These are phyloP conservation scores for Gossypium mustelinum DNA, from an alignment of 345 rosid species.

Conservation along the genomic window DNA sequence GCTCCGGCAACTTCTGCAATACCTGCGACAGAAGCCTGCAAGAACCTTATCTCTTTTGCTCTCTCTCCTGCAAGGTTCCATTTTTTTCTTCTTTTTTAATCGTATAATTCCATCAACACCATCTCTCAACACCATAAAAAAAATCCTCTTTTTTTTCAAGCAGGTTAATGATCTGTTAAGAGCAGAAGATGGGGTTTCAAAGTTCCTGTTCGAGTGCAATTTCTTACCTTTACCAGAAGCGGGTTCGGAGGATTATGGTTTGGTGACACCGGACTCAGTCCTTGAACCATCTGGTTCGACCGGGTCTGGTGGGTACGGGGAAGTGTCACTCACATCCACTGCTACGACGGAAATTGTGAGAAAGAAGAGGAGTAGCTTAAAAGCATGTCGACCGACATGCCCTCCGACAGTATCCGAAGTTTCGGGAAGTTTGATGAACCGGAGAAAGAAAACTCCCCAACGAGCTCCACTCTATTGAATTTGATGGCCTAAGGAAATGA, in stretches of 20 bases:
- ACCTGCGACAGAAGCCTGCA: slow-evolving; percentile 74
- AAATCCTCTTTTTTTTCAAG: neutral
- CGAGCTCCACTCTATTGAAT: slow-evolving; percentile 77
- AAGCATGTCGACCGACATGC: slow-evolving; percentile 41
- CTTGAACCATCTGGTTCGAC: slow-evolving; percentile 56
- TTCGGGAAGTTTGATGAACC: slow-evolving; percentile 47
- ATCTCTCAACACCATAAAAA: neutral
- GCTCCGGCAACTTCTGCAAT: slow-evolving; percentile 60
- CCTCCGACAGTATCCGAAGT: slow-evolving; percentile 35
- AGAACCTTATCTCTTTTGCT: slow-evolving; percentile 68
- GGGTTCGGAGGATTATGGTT: slow-evolving; percentile 38
- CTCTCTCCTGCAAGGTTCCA: slow-evolving; percentile 83
- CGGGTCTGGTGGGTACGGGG: slow-evolving; percentile 49
- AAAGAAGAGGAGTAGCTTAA: slow-evolving; percentile 79
- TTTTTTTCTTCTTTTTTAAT: neutral
- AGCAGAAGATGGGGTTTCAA: slow-evolving; percentile 57
- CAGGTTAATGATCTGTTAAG: slow-evolving; percentile 57
- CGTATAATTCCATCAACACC: no score
- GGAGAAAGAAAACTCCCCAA: slow-evolving; percentile 78
- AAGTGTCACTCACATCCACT: slow-evolving; percentile 50
- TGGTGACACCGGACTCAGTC: slow-evolving; percentile 56
- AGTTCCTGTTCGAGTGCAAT: slow-evolving; percentile 61
- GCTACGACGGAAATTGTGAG: slow-evolving; percentile 66
- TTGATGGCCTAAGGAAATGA: neutral
- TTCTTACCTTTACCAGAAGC: slow-evolving; percentile 54